Base-by-base conservation (phyloP, 2,329 filamentous ascomycete genomes). In the Cryphonectria japonica region DNA sequence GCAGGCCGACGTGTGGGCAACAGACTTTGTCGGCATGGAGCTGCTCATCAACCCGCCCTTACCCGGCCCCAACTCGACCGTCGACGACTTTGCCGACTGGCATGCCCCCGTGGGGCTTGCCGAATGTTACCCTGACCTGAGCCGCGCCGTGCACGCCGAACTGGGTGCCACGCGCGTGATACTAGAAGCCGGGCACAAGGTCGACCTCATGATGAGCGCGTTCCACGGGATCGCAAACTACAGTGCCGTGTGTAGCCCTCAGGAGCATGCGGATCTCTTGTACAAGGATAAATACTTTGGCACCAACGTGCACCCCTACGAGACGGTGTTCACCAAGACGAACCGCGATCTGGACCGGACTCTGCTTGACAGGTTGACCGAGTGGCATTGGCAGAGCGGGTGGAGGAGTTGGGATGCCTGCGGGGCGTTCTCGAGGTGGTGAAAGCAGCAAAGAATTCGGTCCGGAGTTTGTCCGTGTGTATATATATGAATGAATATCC, bases 1-100 rank as follows among this genome's bases (percentile, higher is more conserved):
- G 2, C 80, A 82, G 73, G 79, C 79, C 57, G 81, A 80, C 78
- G 77, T 82, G 66, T 79, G 77, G 74, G 80, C 81, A 13, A 83
- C 81, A 9, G 81, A 83, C 75, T 66, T 73, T 19, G 72, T 78
- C n/a, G 82, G 81, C 73, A 81, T 83, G 71, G 73, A 74, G 11
- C 64, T 80, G 37, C 74, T 83, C 1, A 77, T 83, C 43, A 75
- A 80, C 73, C 77, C 77, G 5, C 75, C 75, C 0, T 69, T 74
- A 6, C 75, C 74, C 4, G 43, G 71, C 1, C 72, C 74, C 39
- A 67, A 70, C 8, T 67, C 71, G 19, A 73, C 71, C 50, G 59
- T 67, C 46, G 77, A 77, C 62, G 66, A 74, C 32, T 80, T 75
- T 41, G 79, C 78, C 37, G 54, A 43, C 13, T 69, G 68, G 29